Percentiles rank a stretch among this genome's conserved stretches.
Evolutionary conservation across 768 basidiomycete genomes (phyloP).

Genomic region (Leccinum barrowsii): DNA sequence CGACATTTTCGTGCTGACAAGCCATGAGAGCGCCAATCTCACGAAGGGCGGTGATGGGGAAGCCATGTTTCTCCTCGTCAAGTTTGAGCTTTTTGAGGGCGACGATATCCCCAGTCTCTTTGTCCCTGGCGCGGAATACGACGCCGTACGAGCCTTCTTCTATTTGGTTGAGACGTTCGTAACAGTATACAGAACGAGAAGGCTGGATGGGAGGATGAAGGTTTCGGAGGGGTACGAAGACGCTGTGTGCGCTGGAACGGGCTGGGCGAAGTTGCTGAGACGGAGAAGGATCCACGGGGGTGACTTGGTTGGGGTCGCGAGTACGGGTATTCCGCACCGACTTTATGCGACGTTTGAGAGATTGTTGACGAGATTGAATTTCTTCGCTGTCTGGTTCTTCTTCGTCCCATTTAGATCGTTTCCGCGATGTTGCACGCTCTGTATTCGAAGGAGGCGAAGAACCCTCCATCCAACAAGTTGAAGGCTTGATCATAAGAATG

Average conservation of each 20-base stretch:
- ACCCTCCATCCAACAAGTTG: not conserved
- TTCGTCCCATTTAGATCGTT: conserved; percentile 73
- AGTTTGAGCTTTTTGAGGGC: conserved; percentile 97
- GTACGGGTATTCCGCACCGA: conserved; percentile 22
- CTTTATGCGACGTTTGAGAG: conserved; percentile 56
- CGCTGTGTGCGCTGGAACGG: conserved; percentile 44
- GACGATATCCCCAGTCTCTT: conserved; percentile 91
- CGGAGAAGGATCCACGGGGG: conserved; percentile 14
- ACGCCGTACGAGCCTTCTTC: conserved; percentile 98
- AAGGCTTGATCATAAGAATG: not conserved
- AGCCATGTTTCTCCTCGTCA: conserved; percentile 98
- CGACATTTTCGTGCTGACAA: conserved; percentile 93
- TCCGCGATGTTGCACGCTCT: conserved; percentile 43
- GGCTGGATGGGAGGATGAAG: conserved; percentile 76
- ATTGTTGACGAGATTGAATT: conserved; percentile 31
- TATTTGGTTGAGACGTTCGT: conserved; percentile 94
- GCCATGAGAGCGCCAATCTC: conserved; percentile 97
- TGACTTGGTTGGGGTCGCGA: conserved; percentile 16
- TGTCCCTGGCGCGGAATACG: conserved; percentile 94
- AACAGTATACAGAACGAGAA: conserved; percentile 91
- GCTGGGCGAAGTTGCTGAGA: conserved; percentile 12
- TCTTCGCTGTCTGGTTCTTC: conserved; percentile 45
- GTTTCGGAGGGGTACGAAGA: conserved; percentile 72
- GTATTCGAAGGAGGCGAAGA: conserved; percentile 25
- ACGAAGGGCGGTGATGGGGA: conserved; percentile 93